Base-by-base conservation (phyloP, 1,139 yeast genomes). In the Suhomyces wounanorum region DNA sequence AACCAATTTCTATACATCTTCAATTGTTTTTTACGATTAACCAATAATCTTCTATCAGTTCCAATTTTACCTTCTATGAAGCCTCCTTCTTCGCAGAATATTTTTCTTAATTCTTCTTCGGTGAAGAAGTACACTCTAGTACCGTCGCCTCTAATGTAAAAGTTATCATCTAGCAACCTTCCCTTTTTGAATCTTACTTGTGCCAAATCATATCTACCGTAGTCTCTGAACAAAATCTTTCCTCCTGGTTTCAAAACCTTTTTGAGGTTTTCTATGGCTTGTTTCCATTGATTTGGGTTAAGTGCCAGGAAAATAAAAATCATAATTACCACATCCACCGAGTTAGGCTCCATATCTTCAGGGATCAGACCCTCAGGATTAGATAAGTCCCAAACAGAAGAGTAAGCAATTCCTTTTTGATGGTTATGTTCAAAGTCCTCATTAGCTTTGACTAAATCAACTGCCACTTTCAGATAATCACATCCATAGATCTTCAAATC, bases 1-100 rank as follows among this genome's bases (percentile, higher is more conserved):
- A 94, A 73, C 99, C 99, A 94, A 55, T 91, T 90, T 61, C 99
- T 79, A 67, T 90, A 94, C 99, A 94, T 94, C 69, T 94, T 94
- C 59, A 94, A 72, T 65, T 87, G 88, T 63, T 94, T 86, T 72
- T 92, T 92, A 64, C 99, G 79, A 68, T 94, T 94, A 37, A 95
- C 98, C 60, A 94, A 75, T 57, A 94, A 76, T 59, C 99, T 76
- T 66, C 97, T 81, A 71, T 94, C 99, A 1, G 96, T 87, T 0
- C 91, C 97, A 42, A 94, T 87, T 67, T 82, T 88, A 35, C 76
- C 79, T 57, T 89, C 92, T 16, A 66, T 69, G 62, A 94, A 90
- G 13, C 77, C 78, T 0, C 78, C 79, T n/a, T 68, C 72, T 14
- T 66, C 65, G 37, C 89, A 82, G 67, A 94, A 94, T 9, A 92